phyloP scores from a whole-genome alignment of 2,329 filamentous ascomycete species.

The Remersonia thermophila region DNA sequence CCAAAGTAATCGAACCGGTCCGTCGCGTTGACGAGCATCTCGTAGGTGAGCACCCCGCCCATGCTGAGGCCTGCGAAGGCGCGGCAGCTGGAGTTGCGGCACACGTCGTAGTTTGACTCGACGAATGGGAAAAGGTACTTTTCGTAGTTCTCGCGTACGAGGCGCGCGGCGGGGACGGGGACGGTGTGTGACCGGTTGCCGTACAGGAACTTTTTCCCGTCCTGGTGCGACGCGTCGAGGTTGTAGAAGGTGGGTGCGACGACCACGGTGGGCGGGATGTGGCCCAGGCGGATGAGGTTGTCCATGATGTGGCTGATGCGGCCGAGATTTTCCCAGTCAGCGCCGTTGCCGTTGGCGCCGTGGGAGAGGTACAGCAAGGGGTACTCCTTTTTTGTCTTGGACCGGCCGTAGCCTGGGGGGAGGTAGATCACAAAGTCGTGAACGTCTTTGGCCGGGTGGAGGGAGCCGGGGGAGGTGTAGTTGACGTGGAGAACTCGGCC shows the following conservation, averaged over 20 bases:
- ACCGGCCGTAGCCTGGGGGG: slow-evolving; percentile 16
- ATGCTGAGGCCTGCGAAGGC: slow-evolving; percentile 20
- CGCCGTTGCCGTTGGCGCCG: slow-evolving; percentile 19
- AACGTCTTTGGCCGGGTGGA: slow-evolving; percentile 19
- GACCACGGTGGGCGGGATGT: slow-evolving; percentile 20
- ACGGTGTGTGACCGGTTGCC: slow-evolving; percentile 14
- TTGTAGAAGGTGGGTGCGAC: slow-evolving; percentile 22
- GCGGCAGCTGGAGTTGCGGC: slow-evolving; percentile 15
- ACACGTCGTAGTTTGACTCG: slow-evolving; percentile 17
- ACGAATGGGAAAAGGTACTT: slow-evolving; percentile 21
- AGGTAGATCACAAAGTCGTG: slow-evolving; percentile 20
- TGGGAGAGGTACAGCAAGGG: slow-evolving; percentile 21
- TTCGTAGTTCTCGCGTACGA: slow-evolving; percentile 19
- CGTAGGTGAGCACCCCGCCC: slow-evolving; percentile 20
- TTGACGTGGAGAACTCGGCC: slow-evolving; percentile 19
- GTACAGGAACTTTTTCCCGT: slow-evolving; percentile 13
- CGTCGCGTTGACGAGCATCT: slow-evolving; percentile 22
- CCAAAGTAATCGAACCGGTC: slow-evolving; percentile 20
- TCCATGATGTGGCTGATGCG: slow-evolving; percentile 20
- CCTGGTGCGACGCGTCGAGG: slow-evolving; percentile 13
- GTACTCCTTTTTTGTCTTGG: slow-evolving; percentile 15
- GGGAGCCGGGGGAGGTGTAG: slow-evolving; percentile 21
- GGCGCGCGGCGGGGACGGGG: slow-evolving; percentile 10
- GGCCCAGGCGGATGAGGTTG: slow-evolving; percentile 19
- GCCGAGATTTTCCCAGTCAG: slow-evolving; percentile 21